A percentile compares a stretch with the other conserved stretches of the same genome.
These are phyloP conservation scores for Hypoxylon sp. DNA, from an alignment of 2,329 filamentous ascomycete species.

Conservation along the genomic window DNA sequence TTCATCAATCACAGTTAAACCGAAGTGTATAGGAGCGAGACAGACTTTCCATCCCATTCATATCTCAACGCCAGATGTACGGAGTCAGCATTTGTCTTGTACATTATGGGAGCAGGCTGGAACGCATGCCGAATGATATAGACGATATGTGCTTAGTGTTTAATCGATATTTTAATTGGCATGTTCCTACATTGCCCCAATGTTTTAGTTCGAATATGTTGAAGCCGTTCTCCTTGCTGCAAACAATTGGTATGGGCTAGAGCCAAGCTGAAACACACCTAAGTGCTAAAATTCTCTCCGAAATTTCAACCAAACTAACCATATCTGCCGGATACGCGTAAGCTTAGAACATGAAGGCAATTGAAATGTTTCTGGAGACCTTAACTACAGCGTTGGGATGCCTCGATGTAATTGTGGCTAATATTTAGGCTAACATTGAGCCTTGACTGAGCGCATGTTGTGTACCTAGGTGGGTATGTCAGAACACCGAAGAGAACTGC, in stretches of 20 bases:
- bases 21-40: not conserved
- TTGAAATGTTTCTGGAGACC: not conserved
- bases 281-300: not conserved
- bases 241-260: not conserved
- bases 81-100: not conserved
- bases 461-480: not conserved
- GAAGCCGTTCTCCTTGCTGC: not conserved
- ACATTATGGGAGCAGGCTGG: not conserved
- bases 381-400: not conserved
- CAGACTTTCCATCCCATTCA: not conserved
- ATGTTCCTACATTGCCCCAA: not conserved
- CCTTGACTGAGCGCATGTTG: not conserved
- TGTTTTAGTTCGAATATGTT: not conserved
- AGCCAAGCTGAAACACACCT: not conserved
- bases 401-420: not conserved
- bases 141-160: not conserved
- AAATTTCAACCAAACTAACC: not conserved
- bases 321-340: conserved; percentile 6
- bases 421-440: not conserved
- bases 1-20: too few relatives aligned
- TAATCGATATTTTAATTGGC: too few relatives aligned
- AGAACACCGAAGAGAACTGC: too few relatives aligned
- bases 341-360: conserved; percentile 1
- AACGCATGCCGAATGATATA: not conserved
- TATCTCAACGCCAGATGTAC: not conserved